Percentiles rank a stretch among this genome's conserved stretches.
Evolutionary conservation across 106 monocot genomes (phyloP).

Genomic region (Dendrobium nobile): DNA sequence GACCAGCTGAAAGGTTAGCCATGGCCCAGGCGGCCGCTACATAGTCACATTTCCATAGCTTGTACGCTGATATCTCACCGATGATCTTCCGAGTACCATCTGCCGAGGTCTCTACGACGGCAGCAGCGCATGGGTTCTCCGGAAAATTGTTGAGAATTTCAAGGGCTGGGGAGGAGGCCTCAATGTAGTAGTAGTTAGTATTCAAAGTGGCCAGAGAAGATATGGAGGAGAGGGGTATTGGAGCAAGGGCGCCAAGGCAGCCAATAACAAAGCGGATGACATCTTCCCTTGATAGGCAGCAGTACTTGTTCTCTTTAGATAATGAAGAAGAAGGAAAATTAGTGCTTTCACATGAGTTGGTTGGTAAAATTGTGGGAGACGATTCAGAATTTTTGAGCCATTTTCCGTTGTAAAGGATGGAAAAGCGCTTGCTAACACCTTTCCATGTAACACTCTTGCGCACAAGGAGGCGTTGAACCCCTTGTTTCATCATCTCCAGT

Average conservation of each 20-base stretch:
- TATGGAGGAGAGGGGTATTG: slow-evolving; percentile 68
- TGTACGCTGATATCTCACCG: slow-evolving; percentile 88
- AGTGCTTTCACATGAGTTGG: slow-evolving; percentile 5
- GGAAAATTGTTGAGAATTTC: slow-evolving; percentile 41
- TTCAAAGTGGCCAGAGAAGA: slow-evolving; percentile 55
- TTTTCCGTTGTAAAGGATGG: slow-evolving; percentile 76
- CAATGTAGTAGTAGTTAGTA: slow-evolving; percentile 31
- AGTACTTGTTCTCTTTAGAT: slow-evolving; percentile 38
- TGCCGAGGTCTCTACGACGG: slow-evolving; percentile 52
- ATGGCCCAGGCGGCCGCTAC: slow-evolving; percentile 68
- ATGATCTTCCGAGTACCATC: slow-evolving; percentile 69
- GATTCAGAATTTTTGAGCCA: slow-evolving; percentile 68
- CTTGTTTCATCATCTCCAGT: slow-evolving; percentile 96
- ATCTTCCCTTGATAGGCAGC: slow-evolving; percentile 88
- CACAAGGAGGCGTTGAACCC: slow-evolving; percentile 68
- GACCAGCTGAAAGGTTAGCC: slow-evolving; percentile 77
- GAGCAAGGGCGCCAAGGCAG: slow-evolving; percentile 86
- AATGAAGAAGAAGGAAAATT: slow-evolving; percentile 16
- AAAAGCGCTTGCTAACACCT: slow-evolving; percentile 86
- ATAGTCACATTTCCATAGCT: slow-evolving; percentile 90
- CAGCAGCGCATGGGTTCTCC: slow-evolving; percentile 56
- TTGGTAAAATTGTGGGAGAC: slow-evolving; percentile 4
- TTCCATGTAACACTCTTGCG: slow-evolving; percentile 73
- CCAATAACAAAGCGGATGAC: slow-evolving; percentile 76
- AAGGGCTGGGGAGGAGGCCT: slow-evolving; percentile 56